Evolutionary conservation across 495 filamentous ascomycete genomes (phyloP), one percentile per base, ranked within the genome.

Genomic region (Articulospora tetracladia): DNA sequence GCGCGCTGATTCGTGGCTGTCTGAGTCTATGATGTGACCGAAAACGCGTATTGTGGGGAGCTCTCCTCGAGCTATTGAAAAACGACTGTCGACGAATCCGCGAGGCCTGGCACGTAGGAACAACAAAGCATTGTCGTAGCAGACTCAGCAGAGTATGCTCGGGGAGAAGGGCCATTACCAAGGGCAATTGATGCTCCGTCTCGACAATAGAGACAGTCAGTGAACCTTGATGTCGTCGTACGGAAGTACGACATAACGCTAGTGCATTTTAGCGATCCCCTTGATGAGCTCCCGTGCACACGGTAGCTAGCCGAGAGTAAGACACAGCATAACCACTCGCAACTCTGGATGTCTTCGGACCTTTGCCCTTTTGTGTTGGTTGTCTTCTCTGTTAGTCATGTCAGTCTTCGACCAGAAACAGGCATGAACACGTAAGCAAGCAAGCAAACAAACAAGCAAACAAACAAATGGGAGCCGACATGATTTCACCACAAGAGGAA

Each of bases 101-200:
- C 28, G 12, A 44, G 15, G 50, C 56, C 26, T 55, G 61, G 58
- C 66, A 68, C 30, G 36, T 58, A n/a, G 62, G 59, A 23, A 48
- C 53, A 27, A 30, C 55, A 36, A 56, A 67, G 52, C 61, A 72
- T 61, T 68, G 66, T 49, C 54, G 55, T 17, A 71, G 55, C 34
- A 71, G 44, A 24, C 41, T 26, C 3, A 58, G 58, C 27, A 72
- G 57, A 27, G 52, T 27, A 39, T 66, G 52, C 30, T 69, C 61
- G 44, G 56, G 32, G 15, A 47, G 24, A 57, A 54, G 51, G 63
- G 52, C 53, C 64, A 66, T 66, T 57, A 53, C 60, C 52, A 26
- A 34, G 34, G 30, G 20, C 28, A 57, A 44, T 44, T 44, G 39
- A n/a, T 15, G 17, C 39, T 44, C 39, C 39, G 8, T 19, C 4